These are phyloP conservation scores for Chrysanthemum lavandulifolium DNA, from an alignment of 129 eudicot genomes.

Conservation along the genomic window DNA sequence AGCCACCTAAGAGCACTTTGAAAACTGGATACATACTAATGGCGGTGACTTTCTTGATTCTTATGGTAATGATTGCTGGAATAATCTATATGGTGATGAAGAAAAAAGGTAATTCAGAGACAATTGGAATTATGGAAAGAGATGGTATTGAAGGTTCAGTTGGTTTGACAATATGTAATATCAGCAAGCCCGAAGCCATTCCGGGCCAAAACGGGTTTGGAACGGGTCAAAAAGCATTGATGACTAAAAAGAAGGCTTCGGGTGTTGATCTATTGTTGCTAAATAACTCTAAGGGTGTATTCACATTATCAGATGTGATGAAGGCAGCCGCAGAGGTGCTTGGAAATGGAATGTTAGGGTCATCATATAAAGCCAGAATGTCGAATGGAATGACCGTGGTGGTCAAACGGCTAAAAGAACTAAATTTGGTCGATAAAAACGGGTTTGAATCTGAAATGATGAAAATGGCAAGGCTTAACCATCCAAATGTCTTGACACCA, in stretches of 20 bases:
- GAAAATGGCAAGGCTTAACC: constrained; percentile 47
- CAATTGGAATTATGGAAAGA: constrained; percentile 20
- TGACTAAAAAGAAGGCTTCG: constrained; percentile 23
- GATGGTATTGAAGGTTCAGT: constrained; percentile 43
- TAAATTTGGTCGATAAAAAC: constrained; percentile 48
- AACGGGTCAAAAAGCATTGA: constrained; percentile 35
- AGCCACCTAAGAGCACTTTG: constrained; percentile 6
- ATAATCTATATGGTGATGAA: constrained; percentile 32
- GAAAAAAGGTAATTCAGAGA: constrained; percentile 22
- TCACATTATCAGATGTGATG: constrained; percentile 70
- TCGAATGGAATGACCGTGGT: constrained; percentile 51
- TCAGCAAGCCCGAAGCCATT: constrained; percentile 25
- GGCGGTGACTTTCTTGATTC: constrained; percentile 28
- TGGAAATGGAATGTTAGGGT: constrained; percentile 67
- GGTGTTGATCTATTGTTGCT: constrained; percentile 53
- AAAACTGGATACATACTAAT: constrained; percentile 32
- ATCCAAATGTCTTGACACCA: constrained; percentile 64
- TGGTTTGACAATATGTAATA: constrained; percentile 29
- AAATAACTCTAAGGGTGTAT: constrained; percentile 55
- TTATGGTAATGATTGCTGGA: constrained; percentile 40
- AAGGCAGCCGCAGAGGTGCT: constrained; percentile 80
- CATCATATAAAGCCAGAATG: constrained; percentile 76
- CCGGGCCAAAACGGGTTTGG: constrained; percentile 26
- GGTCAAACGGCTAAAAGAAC: constrained; percentile 67
- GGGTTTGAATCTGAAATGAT: constrained; percentile 66